Evolutionary conservation across 225 moss, liverwort and hornwort species (phyloP), one percentile per base, ranked within the genome.

Genomic region (Asterella californica): DNA sequence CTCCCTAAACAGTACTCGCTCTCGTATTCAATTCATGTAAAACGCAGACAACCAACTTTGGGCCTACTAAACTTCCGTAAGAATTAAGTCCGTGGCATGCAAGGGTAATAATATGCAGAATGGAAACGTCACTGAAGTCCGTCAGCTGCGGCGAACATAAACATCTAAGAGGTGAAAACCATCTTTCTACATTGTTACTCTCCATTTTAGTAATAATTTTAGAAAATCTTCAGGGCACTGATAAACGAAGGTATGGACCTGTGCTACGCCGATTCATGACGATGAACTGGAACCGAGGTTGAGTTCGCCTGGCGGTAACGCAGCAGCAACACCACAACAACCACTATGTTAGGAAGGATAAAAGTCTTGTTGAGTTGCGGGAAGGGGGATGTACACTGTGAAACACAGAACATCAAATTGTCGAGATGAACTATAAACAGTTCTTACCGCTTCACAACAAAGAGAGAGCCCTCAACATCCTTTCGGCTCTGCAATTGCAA

Each of bases 251-350:
- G 27, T 80, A 74, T 83, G 69, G 86, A 99, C 97, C 94, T 90
- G 97, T 99, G 74, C 97, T 99, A 54, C 94, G 91, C 54, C 97
- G 92, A 87, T 99, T 99, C 97, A 99, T 99, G 59, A 95, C 97
- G 82, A 99, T 91, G 74, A 99, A 99, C 87, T 99, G 97, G 81
- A 99, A 99, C 75, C 97, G 93, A 14, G 97, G 97, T 81, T 83
- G 84, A 74, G 93, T 92, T 67, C 97, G 91, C 88, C 97, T 99
- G 88, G 83, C 83, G 17, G 83, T 0, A 45, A 50, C 5, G 37
- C 5, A 37, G 22, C 8, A 53, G 18, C 22, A 29, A 24, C 33
- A 67, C 36, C 5, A 52, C 52, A 67, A 14, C 36, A 36, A 36
- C 67, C 34, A 3, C 3, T 15, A 10, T 27, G 37, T 69, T n/a